Conservation (phyloP, 2,329 filamentous ascomycete genomes). For the Arachnomyces sp. region DNA sequence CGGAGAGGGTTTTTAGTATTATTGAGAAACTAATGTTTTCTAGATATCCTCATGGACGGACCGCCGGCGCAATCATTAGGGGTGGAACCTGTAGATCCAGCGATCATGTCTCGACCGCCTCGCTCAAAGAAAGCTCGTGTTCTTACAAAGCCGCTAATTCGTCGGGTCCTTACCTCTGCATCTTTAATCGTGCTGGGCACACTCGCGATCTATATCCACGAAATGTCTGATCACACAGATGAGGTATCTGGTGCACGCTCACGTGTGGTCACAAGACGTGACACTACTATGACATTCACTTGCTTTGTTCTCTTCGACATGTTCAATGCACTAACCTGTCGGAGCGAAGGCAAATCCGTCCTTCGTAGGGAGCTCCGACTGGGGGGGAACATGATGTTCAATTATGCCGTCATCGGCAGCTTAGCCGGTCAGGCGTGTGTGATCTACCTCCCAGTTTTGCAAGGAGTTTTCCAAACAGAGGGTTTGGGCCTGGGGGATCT, state of each 20-base stretch:
- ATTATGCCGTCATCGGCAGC: constrained; percentile 84
- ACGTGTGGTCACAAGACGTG: constrained; percentile 73
- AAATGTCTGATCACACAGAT: constrained; percentile 70
- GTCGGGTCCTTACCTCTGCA: constrained; percentile 79
- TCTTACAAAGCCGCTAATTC: constrained; percentile 74
- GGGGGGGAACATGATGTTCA: constrained; percentile 87
- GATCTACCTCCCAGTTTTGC: constrained; percentile 89
- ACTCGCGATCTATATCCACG: constrained; percentile 79
- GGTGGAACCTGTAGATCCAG: constrained; percentile 87
- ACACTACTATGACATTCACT: constrained; percentile 99
- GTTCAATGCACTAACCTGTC: constrained; percentile 95
- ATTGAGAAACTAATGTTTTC: constrained; percentile 23
- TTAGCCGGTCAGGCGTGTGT: constrained; percentile 81
- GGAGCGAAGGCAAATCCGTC: constrained; percentile 82
- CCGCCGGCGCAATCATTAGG: constrained; percentile 94
- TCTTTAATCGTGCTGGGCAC: constrained; percentile 88
- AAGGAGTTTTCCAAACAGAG: constrained; percentile 94
- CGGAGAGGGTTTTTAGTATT: not conserved
- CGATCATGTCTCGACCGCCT: constrained; percentile 87
- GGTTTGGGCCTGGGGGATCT: constrained; percentile 68
- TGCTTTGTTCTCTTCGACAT: constrained; percentile 99
- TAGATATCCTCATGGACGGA: constrained; percentile 99
- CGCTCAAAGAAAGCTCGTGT: constrained; percentile 81
- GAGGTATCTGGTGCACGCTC: constrained; percentile 34
- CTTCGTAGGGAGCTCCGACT: constrained; percentile 76